phyloP scores from a whole-genome alignment of 257 asterid genomes.

The Lycium barbarum region DNA sequence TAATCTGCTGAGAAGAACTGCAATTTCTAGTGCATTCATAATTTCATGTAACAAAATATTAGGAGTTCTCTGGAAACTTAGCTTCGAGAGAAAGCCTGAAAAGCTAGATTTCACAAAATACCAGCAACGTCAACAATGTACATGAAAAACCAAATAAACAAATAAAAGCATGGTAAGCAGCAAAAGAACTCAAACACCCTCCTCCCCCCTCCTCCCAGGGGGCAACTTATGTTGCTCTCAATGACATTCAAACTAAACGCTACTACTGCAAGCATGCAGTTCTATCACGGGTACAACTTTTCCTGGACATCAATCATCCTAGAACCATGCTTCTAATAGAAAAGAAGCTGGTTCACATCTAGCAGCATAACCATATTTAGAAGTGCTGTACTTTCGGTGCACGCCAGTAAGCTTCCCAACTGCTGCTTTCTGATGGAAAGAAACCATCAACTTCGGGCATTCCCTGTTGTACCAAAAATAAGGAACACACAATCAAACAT shows the following conservation, averaged over 20 bases:
- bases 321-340: conserved; percentile 34
- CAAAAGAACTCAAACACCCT: not conserved
- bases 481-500: not conserved
- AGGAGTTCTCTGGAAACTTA: no score
- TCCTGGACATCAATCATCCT: not conserved
- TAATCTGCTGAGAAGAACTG: no score
- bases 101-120: no score
- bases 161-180: not conserved
- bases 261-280: not conserved
- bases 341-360: conserved; percentile 44
- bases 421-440: conserved; percentile 50
- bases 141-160: no score
- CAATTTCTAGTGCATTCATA: no score
- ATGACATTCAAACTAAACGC: not conserved
- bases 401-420: conserved; percentile 49
- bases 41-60: no score
- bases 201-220: not conserved
- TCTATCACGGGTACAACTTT: not conserved
- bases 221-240: conserved; percentile 60
- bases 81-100: no score
- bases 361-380: conserved; percentile 48
- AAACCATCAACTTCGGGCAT: conserved; percentile 52
- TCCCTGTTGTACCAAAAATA: conserved; percentile 36
- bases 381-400: conserved; percentile 46
- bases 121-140: no score